Conservation (phyloP, 2,329 filamentous ascomycete genomes). For the Talaromyces piceae region DNA sequence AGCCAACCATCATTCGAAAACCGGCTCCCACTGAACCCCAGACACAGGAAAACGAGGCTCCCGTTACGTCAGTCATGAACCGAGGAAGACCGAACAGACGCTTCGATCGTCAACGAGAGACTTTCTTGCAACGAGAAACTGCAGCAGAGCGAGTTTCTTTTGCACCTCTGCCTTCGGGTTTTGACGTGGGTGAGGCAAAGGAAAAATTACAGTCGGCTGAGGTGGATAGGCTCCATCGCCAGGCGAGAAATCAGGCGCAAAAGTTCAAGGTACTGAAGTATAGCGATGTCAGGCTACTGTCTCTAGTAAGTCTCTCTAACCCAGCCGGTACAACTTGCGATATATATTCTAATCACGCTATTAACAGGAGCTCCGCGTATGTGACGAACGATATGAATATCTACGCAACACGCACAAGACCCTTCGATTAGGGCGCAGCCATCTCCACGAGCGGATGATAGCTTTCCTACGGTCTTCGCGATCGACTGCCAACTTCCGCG, state of each 20-base stretch:
- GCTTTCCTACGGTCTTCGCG: slow-evolving; percentile 66
- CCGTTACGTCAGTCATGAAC: slow-evolving; percentile 10
- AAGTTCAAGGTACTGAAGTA: slow-evolving; percentile 20
- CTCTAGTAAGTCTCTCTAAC: slow-evolving; percentile 16
- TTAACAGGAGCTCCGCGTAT: slow-evolving; percentile 59
- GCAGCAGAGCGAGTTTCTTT: slow-evolving; percentile 2
- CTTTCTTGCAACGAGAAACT: slow-evolving; percentile 5
- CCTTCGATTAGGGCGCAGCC: slow-evolving; percentile 66
- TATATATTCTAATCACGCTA: neutral
- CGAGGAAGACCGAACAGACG: slow-evolving; percentile 12
- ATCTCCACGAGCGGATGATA: slow-evolving; percentile 69
- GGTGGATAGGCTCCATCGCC: slow-evolving; percentile 17
- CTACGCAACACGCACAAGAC: slow-evolving; percentile 69
- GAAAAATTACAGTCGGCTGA: slow-evolving; percentile 14
- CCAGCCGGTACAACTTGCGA: too few species aligned
- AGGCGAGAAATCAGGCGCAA: slow-evolving; percentile 19
- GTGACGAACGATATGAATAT: slow-evolving; percentile 74
- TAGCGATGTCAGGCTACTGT: slow-evolving; percentile 19
- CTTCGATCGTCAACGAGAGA: neutral
- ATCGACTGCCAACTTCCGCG: slow-evolving; percentile 63
- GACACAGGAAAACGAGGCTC: slow-evolving; percentile 6
- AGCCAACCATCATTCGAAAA: neutral
- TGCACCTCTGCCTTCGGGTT: slow-evolving; percentile 15
- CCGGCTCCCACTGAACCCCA: neutral
- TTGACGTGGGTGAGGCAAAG: slow-evolving; percentile 14